A percentile compares a stretch with the other conserved stretches of the same genome.
Evolutionary conservation across 2,329 filamentous ascomycete species (phyloP).

Genomic region (Fusarium sublunatum): DNA sequence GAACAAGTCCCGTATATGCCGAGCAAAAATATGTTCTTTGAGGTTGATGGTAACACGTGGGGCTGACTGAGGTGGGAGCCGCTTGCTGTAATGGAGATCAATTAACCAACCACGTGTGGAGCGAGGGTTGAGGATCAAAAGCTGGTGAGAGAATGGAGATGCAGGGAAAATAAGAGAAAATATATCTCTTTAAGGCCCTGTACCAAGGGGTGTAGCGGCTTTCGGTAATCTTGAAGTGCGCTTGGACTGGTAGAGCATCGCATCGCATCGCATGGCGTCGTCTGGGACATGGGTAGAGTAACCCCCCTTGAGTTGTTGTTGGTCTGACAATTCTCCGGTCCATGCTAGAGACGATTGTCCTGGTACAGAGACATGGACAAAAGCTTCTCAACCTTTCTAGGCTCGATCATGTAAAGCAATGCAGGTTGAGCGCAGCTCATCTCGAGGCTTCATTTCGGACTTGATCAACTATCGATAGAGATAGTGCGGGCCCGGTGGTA

Average conservation of each 20-base stretch:
- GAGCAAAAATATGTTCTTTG: constrained; percentile 1
- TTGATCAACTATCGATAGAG: background rate
- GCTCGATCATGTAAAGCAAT: background rate
- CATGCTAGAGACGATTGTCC: background rate
- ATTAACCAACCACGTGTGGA: constrained; percentile 11
- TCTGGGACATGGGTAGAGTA: background rate
- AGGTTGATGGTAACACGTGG: constrained; percentile 19
- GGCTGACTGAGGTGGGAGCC: background rate
- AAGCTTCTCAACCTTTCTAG: background rate
- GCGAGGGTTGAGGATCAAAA: background rate
- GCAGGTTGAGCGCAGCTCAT: background rate
- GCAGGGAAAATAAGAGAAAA: constrained; percentile 7
- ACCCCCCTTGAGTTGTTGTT: background rate
- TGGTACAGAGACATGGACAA: background rate
- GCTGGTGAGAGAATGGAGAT: constrained; percentile 1
- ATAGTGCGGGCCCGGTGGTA: constrained; percentile 5
- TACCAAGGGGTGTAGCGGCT: constrained; percentile 8
- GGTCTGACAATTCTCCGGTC: constrained; percentile 10
- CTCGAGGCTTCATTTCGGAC: background rate
- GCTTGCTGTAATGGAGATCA: background rate
- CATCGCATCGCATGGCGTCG: background rate
- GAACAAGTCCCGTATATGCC: constrained; percentile 4
- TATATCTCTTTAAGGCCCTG: constrained; percentile 15
- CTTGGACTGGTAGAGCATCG: constrained; percentile 30
- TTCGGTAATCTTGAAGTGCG: constrained; percentile 32